These are phyloP conservation scores for Stagonosporopsis cucurbitacearum DNA, from an alignment of 2,329 filamentous ascomycete genomes.

Conservation along the genomic window DNA sequence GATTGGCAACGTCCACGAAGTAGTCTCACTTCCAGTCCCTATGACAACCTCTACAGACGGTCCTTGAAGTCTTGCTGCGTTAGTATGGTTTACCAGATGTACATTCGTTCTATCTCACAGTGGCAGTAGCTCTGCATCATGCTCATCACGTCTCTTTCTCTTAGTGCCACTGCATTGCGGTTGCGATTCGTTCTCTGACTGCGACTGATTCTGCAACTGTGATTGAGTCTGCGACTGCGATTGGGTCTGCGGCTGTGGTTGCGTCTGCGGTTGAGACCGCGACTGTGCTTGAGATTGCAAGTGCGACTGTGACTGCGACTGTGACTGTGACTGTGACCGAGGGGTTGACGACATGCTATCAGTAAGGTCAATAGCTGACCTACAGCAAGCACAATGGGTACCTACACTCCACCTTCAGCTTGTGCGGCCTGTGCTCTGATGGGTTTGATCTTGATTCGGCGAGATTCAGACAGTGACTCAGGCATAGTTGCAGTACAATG, in stretches of 20 bases:
- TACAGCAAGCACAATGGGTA: background rate
- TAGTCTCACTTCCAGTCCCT: background rate
- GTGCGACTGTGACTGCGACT: background rate
- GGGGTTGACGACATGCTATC: background rate
- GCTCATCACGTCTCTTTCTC: background rate
- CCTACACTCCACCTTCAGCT: too few relatives aligned
- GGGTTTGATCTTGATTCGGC: too few relatives aligned
- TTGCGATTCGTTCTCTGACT: background rate
- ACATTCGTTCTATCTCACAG: background rate
- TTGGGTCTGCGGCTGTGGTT: background rate
- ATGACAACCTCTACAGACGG: background rate
- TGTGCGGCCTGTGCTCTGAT: too few relatives aligned
- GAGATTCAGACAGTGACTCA: too few relatives aligned
- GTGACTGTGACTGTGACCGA: background rate
- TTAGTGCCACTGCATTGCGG: background rate
- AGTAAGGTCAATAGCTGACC: background rate
- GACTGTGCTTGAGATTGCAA: too few relatives aligned
- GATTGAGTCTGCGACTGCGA: too few relatives aligned
- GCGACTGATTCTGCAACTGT: background rate
- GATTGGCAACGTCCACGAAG: constrained; percentile 6
- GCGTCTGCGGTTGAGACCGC: background rate
- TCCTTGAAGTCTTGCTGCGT: background rate
- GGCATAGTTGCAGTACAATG: too few relatives aligned
- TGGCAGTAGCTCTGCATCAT: background rate
- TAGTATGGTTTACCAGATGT: background rate